Conservation (phyloP, 2,329 filamentous ascomycete genomes). For the Magnaporthiopsis rhizophila region DNA sequence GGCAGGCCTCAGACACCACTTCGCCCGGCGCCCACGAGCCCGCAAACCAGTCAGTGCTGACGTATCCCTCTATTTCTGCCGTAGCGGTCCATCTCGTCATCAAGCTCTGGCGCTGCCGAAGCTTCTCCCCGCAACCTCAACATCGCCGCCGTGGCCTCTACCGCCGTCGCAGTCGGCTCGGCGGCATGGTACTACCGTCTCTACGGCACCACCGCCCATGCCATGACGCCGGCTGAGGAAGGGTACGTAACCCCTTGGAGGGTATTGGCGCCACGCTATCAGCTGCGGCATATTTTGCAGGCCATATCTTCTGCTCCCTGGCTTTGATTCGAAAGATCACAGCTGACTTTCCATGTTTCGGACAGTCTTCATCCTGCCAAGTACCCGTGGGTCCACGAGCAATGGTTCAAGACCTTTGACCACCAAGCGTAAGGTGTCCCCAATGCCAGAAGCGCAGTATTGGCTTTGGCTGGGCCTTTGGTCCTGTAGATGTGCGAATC, state of each 20-base stretch:
- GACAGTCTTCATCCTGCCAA: slow-evolving; percentile 78
- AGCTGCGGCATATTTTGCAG: slow-evolving; percentile 19
- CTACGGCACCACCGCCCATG: slow-evolving; percentile 80
- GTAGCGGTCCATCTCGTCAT: slow-evolving; percentile 63
- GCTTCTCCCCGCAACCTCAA: slow-evolving; percentile 72
- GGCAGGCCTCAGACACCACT: background rate
- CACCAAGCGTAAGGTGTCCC: slow-evolving; percentile 72
- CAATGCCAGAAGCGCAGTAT: slow-evolving; percentile 7
- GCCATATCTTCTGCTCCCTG: background rate
- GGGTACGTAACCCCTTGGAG: slow-evolving; percentile 58
- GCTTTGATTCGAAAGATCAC: background rate
- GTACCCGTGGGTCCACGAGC: slow-evolving; percentile 93
- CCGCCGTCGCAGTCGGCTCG: slow-evolving; percentile 77
- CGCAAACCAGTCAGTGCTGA: slow-evolving; percentile 25
- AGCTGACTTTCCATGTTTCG: slow-evolving; percentile 19
- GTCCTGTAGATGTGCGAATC: background rate
- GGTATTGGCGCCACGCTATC: background rate
- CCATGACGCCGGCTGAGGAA: slow-evolving; percentile 92
- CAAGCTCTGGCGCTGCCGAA: slow-evolving; percentile 63
- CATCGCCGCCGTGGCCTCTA: slow-evolving; percentile 78
- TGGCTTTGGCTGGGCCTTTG: slow-evolving; percentile 28
- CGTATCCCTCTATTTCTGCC: slow-evolving; percentile 14
- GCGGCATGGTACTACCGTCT: slow-evolving; percentile 97
- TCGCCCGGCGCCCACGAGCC: too few relatives aligned
- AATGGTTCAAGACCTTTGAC: slow-evolving; percentile 93